phyloP scores from a whole-genome alignment of 2,329 filamentous ascomycete species.

The Fusarium sp. region DNA sequence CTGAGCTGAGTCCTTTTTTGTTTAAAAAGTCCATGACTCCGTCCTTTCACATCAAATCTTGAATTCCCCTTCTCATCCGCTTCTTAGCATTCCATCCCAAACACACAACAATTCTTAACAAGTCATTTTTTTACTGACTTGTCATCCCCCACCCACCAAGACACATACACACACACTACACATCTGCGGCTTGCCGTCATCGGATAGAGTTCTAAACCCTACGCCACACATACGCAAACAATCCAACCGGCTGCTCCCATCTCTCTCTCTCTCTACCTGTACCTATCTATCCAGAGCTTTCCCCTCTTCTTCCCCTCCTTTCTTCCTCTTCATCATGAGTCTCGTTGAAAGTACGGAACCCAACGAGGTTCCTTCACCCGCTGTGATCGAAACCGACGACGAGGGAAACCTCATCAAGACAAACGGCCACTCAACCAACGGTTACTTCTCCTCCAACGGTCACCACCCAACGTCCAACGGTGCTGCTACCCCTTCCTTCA shows the following conservation, averaged over 20 bases:
- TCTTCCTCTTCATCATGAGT: constrained; percentile 37
- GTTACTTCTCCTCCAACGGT: constrained; percentile 40
- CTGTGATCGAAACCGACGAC: constrained; percentile 47
- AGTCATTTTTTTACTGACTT: background rate
- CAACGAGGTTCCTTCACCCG: constrained; percentile 35
- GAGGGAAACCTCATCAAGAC: constrained; percentile 40
- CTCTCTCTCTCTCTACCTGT: constrained; percentile 11
- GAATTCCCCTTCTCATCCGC: background rate
- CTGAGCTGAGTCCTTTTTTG: background rate
- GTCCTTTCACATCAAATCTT: constrained; percentile 1
- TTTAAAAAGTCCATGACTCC: constrained; percentile 37
- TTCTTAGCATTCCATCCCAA: background rate
- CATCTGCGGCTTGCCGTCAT: constrained; percentile 34
- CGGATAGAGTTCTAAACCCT: constrained; percentile 6
- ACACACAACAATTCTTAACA: too few species aligned
- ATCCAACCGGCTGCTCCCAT: constrained; percentile 24
- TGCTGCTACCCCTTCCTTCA: constrained; percentile 23
- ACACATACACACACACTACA: background rate
- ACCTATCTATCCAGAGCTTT: background rate
- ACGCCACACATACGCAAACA: constrained; percentile 18
- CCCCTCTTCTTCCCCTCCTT: constrained; percentile 24
- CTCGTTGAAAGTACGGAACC: constrained; percentile 26
- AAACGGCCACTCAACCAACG: constrained; percentile 44
- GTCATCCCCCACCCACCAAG: constrained; percentile 20
- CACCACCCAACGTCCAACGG: constrained; percentile 38